These are phyloP conservation scores for Lactarius hatsudake DNA, from an alignment of 768 basidiomycete genomes.

Conservation along the genomic window DNA sequence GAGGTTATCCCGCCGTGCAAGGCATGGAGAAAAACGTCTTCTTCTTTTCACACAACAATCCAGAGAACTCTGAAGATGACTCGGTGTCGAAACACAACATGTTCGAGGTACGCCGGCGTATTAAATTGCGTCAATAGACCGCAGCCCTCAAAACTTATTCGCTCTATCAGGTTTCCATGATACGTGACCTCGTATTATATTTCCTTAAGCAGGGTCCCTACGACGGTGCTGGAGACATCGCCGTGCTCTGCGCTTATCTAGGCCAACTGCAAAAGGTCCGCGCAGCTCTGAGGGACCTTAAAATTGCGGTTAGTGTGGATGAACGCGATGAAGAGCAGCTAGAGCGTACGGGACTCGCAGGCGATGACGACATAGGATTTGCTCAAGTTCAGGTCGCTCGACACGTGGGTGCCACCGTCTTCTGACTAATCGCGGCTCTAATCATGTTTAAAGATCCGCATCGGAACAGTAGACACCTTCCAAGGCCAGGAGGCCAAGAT, in stretches of 20 bases:
- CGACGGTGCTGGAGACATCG: slow-evolving; percentile 47
- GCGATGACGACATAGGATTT: slow-evolving; percentile 38
- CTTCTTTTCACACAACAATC: slow-evolving; percentile 62
- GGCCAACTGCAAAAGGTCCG: slow-evolving; percentile 49
- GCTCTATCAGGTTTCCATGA: slow-evolving; percentile 40
- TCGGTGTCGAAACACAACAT: slow-evolving; percentile 62
- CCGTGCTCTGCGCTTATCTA: slow-evolving; percentile 53
- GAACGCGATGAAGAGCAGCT: slow-evolving; percentile 66
- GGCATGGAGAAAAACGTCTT: slow-evolving; percentile 65
- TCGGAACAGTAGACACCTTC: slow-evolving; percentile 76
- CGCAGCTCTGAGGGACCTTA: slow-evolving; percentile 38
- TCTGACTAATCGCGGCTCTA: neutral
- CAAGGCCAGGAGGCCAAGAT: slow-evolving; percentile 75
- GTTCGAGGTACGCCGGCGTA: slow-evolving; percentile 51
- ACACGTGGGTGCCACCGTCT: slow-evolving; percentile 40
- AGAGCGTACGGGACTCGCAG: slow-evolving; percentile 46
- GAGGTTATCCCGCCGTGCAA: slow-evolving; percentile 50
- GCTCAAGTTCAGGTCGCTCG: slow-evolving; percentile 52
- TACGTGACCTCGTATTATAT: slow-evolving; percentile 52
- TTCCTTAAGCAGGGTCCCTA: slow-evolving; percentile 53
- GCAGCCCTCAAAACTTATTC: neutral
- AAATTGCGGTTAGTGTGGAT: slow-evolving; percentile 64
- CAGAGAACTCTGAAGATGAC: slow-evolving; percentile 62
- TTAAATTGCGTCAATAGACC: neutral
- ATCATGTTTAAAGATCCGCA: slow-evolving; percentile 46